A percentile compares a stretch with the other conserved stretches of the same genome.
These are phyloP conservation scores for Stephania yunnanensis DNA, from an alignment of 164 flowering plant species.

Conservation along the genomic window DNA sequence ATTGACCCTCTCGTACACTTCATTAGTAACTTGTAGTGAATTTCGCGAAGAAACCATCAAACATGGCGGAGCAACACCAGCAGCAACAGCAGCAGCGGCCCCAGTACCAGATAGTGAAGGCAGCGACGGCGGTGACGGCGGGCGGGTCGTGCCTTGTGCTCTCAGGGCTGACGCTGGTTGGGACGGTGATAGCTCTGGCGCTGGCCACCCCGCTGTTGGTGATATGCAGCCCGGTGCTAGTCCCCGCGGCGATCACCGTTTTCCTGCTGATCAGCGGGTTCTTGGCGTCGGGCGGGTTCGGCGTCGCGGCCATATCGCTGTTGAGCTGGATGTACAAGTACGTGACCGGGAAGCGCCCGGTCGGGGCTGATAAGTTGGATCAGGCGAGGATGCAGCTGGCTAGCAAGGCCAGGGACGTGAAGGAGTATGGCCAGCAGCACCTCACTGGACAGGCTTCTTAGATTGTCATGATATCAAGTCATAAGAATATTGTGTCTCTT, in stretches of 20 bases:
- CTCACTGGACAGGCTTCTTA: neutral
- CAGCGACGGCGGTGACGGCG: slow-evolving; percentile 20
- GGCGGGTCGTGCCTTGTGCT: slow-evolving; percentile 20
- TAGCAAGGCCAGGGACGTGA: slow-evolving; percentile 15
- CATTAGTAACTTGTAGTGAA: neutral
- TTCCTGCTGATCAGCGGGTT: slow-evolving; percentile 19
- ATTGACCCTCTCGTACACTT: neutral
- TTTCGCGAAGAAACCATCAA: no score
- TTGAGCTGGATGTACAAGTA: slow-evolving; percentile 24
- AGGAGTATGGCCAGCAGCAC: slow-evolving; percentile 16
- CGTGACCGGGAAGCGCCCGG: slow-evolving; percentile 13
- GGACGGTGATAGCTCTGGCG: slow-evolving; percentile 19
- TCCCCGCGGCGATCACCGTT: slow-evolving; percentile 21
- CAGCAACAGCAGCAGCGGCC: neutral
- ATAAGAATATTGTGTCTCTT: no score
- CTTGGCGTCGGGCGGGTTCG: slow-evolving; percentile 21
- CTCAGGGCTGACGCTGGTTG: slow-evolving; percentile 23
- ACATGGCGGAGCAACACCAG: slow-evolving; percentile 7
- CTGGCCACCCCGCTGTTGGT: slow-evolving; percentile 25
- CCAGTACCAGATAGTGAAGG: slow-evolving; percentile 14
- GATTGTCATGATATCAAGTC: neutral
- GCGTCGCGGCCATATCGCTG: slow-evolving; percentile 15
- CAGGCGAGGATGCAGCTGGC: slow-evolving; percentile 10
- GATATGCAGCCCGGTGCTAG: slow-evolving; percentile 24
- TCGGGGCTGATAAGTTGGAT: slow-evolving; percentile 16